These are phyloP conservation scores for Venturia effusa DNA, from an alignment of 2,329 filamentous ascomycete species.

Conservation along the genomic window DNA sequence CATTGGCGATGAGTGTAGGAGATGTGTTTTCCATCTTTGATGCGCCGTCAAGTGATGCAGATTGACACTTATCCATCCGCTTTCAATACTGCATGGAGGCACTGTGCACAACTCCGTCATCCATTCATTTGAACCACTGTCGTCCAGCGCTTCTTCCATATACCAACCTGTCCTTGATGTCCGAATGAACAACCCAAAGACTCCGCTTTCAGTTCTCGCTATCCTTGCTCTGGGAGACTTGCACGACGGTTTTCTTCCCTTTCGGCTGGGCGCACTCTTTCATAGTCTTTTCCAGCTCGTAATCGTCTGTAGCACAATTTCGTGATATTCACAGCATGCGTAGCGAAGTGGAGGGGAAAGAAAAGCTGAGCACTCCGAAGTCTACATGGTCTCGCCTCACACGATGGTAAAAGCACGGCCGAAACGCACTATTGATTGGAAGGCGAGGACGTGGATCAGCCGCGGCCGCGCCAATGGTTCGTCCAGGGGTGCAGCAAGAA, in stretches of 20 bases:
- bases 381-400: neutral
- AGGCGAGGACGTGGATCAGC: neutral
- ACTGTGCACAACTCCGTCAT: no score
- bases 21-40: no score
- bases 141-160: no score
- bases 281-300: neutral
- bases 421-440: neutral
- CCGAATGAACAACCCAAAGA: no score
- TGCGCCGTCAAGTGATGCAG: no score
- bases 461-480: neutral
- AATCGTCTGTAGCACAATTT: no score
- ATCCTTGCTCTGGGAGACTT: neutral
- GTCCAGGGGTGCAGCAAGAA: neutral
- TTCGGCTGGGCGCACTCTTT: neutral
- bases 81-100: no score
- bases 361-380: no score
- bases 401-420: neutral
- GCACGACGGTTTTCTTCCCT: neutral
- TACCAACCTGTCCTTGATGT: neutral
- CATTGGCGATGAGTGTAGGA: neutral
- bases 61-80: no score
- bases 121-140: no score
- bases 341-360: neutral
- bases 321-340: neutral
- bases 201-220: neutral